These are phyloP conservation scores for Arthrocladium fulminans DNA, from an alignment of 2,329 filamentous ascomycete genomes.

Conservation along the genomic window DNA sequence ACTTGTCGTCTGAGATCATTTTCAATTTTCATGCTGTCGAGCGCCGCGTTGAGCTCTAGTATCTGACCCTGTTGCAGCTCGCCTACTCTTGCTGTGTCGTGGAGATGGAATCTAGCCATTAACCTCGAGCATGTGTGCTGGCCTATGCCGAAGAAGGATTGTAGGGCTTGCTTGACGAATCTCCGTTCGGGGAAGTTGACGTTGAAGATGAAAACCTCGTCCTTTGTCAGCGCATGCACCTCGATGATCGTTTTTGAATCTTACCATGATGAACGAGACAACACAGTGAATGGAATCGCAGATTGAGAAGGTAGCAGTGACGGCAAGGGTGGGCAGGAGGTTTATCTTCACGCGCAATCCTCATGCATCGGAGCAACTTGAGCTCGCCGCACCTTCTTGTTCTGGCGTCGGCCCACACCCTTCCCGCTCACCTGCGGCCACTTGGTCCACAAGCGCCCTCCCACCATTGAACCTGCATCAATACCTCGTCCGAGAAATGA, in stretches of 20 bases:
- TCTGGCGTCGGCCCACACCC: not conserved
- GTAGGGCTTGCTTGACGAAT: conserved; percentile 65
- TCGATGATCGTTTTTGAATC: not conserved
- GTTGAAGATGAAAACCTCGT: conserved; percentile 73
- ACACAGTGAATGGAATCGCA: not conserved
- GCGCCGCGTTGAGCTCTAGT: conserved; percentile 70
- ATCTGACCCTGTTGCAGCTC: conserved; percentile 66
- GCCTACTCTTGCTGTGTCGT: conserved; percentile 71
- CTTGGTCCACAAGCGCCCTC: conserved; percentile 4
- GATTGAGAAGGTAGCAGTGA: not conserved
- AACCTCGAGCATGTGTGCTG: conserved; percentile 60
- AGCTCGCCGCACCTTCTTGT: conserved; percentile 5
- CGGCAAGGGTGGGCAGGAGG: too few relatives aligned
- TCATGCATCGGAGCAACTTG: too few relatives aligned
- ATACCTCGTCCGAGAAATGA: conserved; percentile 9
- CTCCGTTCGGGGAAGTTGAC: conserved; percentile 75
- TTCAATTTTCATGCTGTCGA: conserved; percentile 89
- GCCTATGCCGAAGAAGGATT: conserved; percentile 80
- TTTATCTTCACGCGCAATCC: too few relatives aligned
- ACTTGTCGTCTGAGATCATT: conserved; percentile 72
- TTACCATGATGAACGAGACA: conserved; percentile 1
- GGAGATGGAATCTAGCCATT: conserved; percentile 82
- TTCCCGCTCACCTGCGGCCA: not conserved
- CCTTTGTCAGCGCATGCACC: not conserved
- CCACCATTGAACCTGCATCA: conserved; percentile 10